These are phyloP conservation scores for Eucalyptus decipiens DNA, from an alignment of 345 rosid species.

Conservation along the genomic window DNA sequence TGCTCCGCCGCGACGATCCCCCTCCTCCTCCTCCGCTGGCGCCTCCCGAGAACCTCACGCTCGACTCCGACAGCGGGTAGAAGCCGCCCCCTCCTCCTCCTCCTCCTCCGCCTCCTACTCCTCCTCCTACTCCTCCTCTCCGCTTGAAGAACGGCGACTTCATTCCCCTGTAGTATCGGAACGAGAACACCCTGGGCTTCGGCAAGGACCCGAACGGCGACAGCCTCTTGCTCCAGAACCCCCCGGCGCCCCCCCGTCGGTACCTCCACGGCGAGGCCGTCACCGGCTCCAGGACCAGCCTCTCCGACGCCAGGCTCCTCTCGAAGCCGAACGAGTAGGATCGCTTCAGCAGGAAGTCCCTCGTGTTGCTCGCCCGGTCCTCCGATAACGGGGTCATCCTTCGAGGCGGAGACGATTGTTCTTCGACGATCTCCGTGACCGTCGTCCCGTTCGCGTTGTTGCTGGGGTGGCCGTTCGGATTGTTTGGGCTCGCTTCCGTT, in stretches of 20 bases:
- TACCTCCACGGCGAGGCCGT: constrained; percentile 84
- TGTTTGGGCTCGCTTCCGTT: not conserved
- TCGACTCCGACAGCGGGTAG: constrained; percentile 63
- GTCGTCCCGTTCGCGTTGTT: not conserved
- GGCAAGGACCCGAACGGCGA: constrained; percentile 77
- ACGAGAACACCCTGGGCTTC: constrained; percentile 75
- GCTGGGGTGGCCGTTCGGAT: not conserved
- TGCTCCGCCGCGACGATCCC: constrained; percentile 47
- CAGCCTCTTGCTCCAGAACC: constrained; percentile 71
- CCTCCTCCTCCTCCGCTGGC: constrained; percentile 38
- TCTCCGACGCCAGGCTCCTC: constrained; percentile 58
- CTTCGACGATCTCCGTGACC: constrained; percentile 46
- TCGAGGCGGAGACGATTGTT: constrained; percentile 29
- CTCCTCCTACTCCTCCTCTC: constrained; percentile 13
- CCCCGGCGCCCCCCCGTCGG: constrained; percentile 56
- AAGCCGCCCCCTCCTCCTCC: constrained; percentile 22
- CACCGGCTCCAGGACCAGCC: constrained; percentile 52
- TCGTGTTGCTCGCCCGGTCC: constrained; percentile 13
- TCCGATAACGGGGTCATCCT: constrained; percentile 16
- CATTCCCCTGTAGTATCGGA: constrained; percentile 49
- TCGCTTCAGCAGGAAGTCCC: constrained; percentile 38
- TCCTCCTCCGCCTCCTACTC: not conserved
- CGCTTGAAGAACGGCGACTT: constrained; percentile 63
- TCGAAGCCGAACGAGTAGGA: constrained; percentile 85
- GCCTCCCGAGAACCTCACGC: constrained; percentile 23